phyloP scores from a whole-genome alignment of 345 rosid genomes.

The Eucalyptus tenuipes region DNA sequence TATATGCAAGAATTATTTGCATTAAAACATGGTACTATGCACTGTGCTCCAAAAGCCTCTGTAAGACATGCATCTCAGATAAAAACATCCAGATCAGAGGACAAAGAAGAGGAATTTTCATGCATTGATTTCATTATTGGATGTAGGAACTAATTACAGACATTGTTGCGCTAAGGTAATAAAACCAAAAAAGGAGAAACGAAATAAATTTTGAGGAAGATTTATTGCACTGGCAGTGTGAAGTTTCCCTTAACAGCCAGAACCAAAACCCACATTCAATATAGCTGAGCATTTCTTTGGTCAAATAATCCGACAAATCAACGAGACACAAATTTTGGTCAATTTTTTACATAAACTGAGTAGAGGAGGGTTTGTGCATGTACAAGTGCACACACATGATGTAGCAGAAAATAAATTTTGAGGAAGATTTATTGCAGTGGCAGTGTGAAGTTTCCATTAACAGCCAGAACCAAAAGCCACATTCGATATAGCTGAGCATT shows the following conservation, averaged over 20 bases:
- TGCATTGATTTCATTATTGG: neutral
- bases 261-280: neutral
- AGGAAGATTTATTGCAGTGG: neutral
- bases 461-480: neutral
- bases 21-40: neutral
- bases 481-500: neutral
- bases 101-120: neutral
- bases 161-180: neutral
- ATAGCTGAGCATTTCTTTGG: neutral
- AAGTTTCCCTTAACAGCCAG: neutral
- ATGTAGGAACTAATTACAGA: neutral
- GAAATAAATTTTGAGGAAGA: neutral
- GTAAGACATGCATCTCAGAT: neutral
- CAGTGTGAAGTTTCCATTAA: neutral
- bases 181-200: neutral
- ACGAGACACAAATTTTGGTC: neutral
- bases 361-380: neutral
- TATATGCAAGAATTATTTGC: neutral
- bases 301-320: neutral
- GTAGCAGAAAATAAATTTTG: neutral
- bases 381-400: neutral
- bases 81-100: neutral
- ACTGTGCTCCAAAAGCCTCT: neutral
- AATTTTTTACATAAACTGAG: neutral
- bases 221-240: neutral